Base-by-base conservation (phyloP, 2,329 filamentous ascomycete species). In the Neofusicoccum cordaticola region DNA sequence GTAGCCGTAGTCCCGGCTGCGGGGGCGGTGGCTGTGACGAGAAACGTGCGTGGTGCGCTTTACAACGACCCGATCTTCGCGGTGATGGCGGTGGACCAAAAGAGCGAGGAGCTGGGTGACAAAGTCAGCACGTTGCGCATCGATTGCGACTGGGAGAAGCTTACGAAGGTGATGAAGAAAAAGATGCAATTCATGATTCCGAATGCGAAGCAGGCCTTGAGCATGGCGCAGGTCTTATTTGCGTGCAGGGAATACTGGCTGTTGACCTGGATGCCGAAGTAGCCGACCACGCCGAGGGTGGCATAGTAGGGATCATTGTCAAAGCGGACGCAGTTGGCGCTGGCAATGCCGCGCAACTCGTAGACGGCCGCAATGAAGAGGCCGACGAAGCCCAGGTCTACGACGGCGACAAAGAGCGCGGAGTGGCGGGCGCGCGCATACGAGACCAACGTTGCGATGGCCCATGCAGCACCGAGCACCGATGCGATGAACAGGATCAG, bases 131-230 rank as follows among this genome's bases (percentile, higher is more conserved):
- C 11, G 13, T 44, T 5, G 31, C 9, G 19, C 9, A 31, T 7
- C 35, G 6, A n/a, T 45, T 44, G 17, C 4, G 19, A 15, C 19
- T 1, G 22, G 70, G 19, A 35, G 15, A 13, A 13, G 73, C 81
- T 79, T 77, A 94, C 78, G 60, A 87, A 85, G 3, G 92, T 95
- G 73, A 90, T 81, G 75, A 90, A 88, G 80, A 96, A 97, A 75
- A 93, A 89, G 68, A 95, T 81, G 69, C 83, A 82, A 76, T 95
- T 91, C 84, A 97, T 96, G 76, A 98, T 97, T 56, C 86, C 92
- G 70, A 97, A 88, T 2, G 92, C 94, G 79, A 92, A 98, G 69
- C 83, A 85, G 0, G 93, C 90, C 85, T 97, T 98, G 73, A 97
- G 86, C 92, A 97, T 95, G 57, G 90, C 86, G 79, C 94, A 98